A percentile compares a stretch with the other conserved stretches of the same genome.
These are phyloP conservation scores for Fraxinus anomala DNA, from an alignment of 257 asterid species.

Conservation along the genomic window DNA sequence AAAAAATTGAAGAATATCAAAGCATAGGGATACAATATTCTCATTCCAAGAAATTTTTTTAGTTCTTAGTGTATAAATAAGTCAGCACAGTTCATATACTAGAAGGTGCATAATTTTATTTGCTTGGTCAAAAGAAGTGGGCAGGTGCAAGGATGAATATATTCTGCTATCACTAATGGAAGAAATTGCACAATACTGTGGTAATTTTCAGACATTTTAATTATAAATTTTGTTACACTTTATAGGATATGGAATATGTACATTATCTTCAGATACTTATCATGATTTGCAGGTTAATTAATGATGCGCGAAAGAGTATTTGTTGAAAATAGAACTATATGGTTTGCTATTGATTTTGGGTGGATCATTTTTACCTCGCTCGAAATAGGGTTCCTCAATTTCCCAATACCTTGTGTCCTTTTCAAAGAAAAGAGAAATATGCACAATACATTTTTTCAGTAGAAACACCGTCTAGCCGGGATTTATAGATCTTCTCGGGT, in stretches of 20 bases:
- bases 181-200: slow-evolving; percentile 7
- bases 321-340: neutral
- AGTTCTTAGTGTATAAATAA: neutral
- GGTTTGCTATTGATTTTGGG: neutral
- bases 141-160: slow-evolving; percentile 29
- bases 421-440: too few species aligned
- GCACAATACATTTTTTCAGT: too few species aligned
- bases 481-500: too few species aligned
- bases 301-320: neutral
- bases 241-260: neutral
- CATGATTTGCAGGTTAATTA: neutral
- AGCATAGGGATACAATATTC: neutral
- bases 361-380: too few species aligned
- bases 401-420: too few species aligned
- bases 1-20: neutral
- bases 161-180: slow-evolving; percentile 31
- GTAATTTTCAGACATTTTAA: neutral
- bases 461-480: too few species aligned
- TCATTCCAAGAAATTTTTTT: slow-evolving; percentile 1
- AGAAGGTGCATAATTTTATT: slow-evolving; percentile 18
- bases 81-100: neutral
- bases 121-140: slow-evolving; percentile 43
- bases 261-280: neutral
- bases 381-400: too few species aligned
- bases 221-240: neutral